Evolutionary conservation across 257 asterid genomes (phyloP), one percentile per base, ranked within the genome.

Genomic region (Primulina eburnea): DNA sequence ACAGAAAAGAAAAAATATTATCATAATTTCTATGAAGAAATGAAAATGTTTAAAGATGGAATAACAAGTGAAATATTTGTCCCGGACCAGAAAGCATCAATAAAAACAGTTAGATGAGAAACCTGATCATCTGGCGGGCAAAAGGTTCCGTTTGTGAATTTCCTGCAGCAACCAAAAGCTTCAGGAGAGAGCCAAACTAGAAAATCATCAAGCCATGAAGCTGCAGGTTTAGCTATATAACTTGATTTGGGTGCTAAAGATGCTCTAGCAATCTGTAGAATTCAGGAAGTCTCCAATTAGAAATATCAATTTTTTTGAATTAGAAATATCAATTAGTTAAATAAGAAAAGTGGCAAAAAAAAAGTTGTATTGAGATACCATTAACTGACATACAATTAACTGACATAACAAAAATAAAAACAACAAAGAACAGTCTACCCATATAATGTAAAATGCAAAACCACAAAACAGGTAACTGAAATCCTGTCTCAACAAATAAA

Each of bases 81-180:
- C 29, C 10, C 18, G 3, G 11, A 21, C 7, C 8, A 38, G 16
- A 35, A 10, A 21, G 47, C 65, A 37, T 14, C 29, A 60, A 58
- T 1, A 21, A 20, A 40, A 16, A 43, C 7, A 50, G 57, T 6
- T 17, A 67, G 40, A 67, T 12, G 65, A 50, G 57, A 55, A 21
- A 93, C 99, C 96, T 93, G 99, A 77, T 93, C 99, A 83, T 90
- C 79, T 20, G 99, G 97, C 47, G 99, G 96, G 60, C 99, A 93
- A 78, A 84, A 93, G 81, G 82, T 91, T 55, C 85, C 89, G 77
- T 93, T 90, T 28, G 90, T 83, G 85, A 84, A 93, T 84, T 93
- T 93, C 74, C 99, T 78, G 79, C 99, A 93, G 83, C 99, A 93
- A 50, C 95, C 97, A 75, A 93, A 93, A 33, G 99, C 99, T 83